phyloP scores from a whole-genome alignment of 78 protist species.

The Dictyostelium capitatum region DNA sequence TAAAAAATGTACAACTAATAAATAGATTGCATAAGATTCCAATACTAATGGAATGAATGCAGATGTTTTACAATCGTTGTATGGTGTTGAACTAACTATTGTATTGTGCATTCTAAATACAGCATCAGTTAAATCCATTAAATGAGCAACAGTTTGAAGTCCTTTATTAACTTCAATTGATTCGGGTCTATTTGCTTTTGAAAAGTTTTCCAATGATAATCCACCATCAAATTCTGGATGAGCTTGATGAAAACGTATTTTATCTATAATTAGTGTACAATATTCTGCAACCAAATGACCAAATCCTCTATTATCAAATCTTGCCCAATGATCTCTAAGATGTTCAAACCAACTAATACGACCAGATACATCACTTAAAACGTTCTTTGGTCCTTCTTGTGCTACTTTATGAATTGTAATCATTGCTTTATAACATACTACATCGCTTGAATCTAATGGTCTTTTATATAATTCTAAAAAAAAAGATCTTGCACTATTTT shows the following conservation, averaged over 20 bases:
- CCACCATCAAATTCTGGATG: slow-evolving; percentile 84
- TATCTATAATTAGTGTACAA: slow-evolving; percentile 64
- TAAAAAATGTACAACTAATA: slow-evolving; percentile 69
- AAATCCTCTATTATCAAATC: slow-evolving; percentile 50
- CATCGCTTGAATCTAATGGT: slow-evolving; percentile 72
- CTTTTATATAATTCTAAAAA: slow-evolving; percentile 56
- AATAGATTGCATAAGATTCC: slow-evolving; percentile 81
- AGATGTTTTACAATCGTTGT: slow-evolving; percentile 78
- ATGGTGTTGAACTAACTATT: slow-evolving; percentile 47
- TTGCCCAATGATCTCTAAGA: slow-evolving; percentile 66
- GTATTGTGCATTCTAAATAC: slow-evolving; percentile 69
- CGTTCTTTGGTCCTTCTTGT: slow-evolving; percentile 79
- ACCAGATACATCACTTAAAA: background rate
- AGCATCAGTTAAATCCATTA: slow-evolving; percentile 75
- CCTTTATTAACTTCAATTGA: slow-evolving; percentile 44
- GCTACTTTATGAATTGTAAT: slow-evolving; percentile 58
- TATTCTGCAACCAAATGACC: slow-evolving; percentile 56
- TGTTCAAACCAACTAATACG: slow-evolving; percentile 61
- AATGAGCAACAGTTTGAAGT: slow-evolving; percentile 52
- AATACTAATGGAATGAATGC: slow-evolving; percentile 81
- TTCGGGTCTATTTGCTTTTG: slow-evolving; percentile 37
- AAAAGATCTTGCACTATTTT: slow-evolving; percentile 65
- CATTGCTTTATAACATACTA: slow-evolving; percentile 61
- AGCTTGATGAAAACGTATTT: slow-evolving; percentile 79
- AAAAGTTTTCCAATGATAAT: slow-evolving; percentile 58